phyloP scores from a whole-genome alignment of 2,329 filamentous ascomycete genomes.

The Alternaria metachromatica region DNA sequence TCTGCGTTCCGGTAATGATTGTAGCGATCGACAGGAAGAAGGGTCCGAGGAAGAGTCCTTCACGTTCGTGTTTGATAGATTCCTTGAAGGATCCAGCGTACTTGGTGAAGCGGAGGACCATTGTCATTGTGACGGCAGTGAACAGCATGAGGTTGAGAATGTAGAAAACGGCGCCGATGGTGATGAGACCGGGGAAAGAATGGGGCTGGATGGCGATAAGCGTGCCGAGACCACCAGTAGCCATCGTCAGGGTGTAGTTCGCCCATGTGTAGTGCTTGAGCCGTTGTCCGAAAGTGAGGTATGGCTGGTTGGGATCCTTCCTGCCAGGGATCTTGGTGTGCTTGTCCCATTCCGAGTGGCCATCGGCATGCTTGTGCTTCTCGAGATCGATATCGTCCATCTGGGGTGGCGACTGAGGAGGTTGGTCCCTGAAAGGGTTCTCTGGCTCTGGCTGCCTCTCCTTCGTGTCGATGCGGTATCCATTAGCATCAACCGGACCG shows the following conservation, averaged over 20 bases:
- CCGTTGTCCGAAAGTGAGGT: conserved; percentile 35
- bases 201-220: conserved; percentile 54
- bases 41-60: conserved; percentile 58
- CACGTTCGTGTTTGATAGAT: conserved; percentile 59
- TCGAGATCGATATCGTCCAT: conserved; percentile 35
- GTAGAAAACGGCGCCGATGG: conserved; percentile 60
- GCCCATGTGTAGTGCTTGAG: conserved; percentile 56
- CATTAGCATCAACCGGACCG: conserved; percentile 30
- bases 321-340: conserved; percentile 36
- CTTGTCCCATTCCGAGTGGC: conserved; percentile 29
- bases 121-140: conserved; percentile 33
- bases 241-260: conserved; percentile 57
- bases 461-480: conserved; percentile 36
- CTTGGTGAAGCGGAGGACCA: conserved; percentile 55
- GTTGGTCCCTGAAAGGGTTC: conserved; percentile 26
- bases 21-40: conserved; percentile 52
- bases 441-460: conserved; percentile 24
- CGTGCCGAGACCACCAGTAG: conserved; percentile 55
- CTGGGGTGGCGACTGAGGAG: conserved; percentile 19
- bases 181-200: conserved; percentile 57
- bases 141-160: conserved; percentile 60
- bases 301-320: conserved; percentile 44
- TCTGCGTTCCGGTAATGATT: conserved; percentile 53
- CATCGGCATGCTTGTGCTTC: conserved; percentile 34
- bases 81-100: conserved; percentile 53